Evolutionary conservation across 1,284 basidiomycete species (phyloP).

Genomic region (Pseudozyma tsukubaensis): DNA sequence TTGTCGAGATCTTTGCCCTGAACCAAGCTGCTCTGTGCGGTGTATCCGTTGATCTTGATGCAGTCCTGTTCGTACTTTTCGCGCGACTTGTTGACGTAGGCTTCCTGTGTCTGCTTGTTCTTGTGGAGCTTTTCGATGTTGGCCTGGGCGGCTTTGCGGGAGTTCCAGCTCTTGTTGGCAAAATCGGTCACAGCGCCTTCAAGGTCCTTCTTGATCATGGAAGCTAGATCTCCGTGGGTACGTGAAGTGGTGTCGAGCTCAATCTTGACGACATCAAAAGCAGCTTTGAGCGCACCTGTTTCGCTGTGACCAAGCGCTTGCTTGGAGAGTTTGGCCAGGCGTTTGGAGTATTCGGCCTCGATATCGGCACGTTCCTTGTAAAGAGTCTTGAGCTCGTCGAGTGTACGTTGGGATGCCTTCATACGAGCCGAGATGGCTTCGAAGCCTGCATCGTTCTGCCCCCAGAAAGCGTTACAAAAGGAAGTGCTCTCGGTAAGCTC

Average conservation of each 20-base stretch:
- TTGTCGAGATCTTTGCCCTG: slow-evolving; percentile 96
- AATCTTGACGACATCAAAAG: slow-evolving; percentile 79
- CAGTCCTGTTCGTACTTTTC: slow-evolving; percentile 96
- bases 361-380: slow-evolving; percentile 90
- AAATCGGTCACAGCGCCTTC: slow-evolving; percentile 72
- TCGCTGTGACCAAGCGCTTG: slow-evolving; percentile 84
- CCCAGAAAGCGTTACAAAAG: slow-evolving; percentile 98
- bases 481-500: slow-evolving; percentile 72
- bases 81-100: slow-evolving; percentile 74
- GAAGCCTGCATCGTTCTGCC: slow-evolving; percentile 79
- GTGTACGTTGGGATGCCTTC: slow-evolving; percentile 83
- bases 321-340: slow-evolving; percentile 84
- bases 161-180: slow-evolving; percentile 50
- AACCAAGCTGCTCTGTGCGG: slow-evolving; percentile 89
- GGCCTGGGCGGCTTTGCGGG: slow-evolving; percentile 56
- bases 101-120: slow-evolving; percentile 66
- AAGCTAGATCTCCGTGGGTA: slow-evolving; percentile 78
- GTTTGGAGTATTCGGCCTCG: slow-evolving; percentile 95
- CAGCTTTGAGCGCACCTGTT: slow-evolving; percentile 86
- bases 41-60: slow-evolving; percentile 92
- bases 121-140: slow-evolving; percentile 65
- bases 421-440: slow-evolving; percentile 89
- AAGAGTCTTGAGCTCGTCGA: slow-evolving; percentile 85
- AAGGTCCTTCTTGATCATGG: slow-evolving; percentile 81
- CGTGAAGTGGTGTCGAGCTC: slow-evolving; percentile 87